phyloP scores from a whole-genome alignment of 768 basidiomycete genomes.

The Dentipellis sp. region DNA sequence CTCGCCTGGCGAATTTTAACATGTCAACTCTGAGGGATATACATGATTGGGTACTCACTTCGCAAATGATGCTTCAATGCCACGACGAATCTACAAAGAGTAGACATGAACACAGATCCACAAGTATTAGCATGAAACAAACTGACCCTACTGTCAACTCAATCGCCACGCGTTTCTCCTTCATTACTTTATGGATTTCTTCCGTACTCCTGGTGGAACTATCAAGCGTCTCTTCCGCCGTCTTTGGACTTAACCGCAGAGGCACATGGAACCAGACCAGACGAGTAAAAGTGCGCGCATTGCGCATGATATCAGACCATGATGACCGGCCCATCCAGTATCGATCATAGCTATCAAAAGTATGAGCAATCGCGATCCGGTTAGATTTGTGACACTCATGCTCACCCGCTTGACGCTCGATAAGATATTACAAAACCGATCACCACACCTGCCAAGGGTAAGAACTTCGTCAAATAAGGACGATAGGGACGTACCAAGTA shows the following conservation, averaged over 20 bases:
- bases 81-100: conserved; percentile 35
- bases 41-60: conserved; percentile 21
- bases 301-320: conserved; percentile 50
- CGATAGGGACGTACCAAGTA: conserved; percentile 35
- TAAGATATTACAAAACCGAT: conserved; percentile 50
- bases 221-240: conserved; percentile 18
- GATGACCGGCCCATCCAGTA: conserved; percentile 47
- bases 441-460: conserved; percentile 41
- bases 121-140: not conserved
- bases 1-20: conserved; percentile 30
- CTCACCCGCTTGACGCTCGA: conserved; percentile 50
- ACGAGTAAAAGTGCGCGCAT: conserved; percentile 37
- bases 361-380: not conserved
- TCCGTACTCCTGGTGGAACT: conserved; percentile 24
- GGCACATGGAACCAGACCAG: conserved; percentile 59
- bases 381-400: not conserved
- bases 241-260: conserved; percentile 33
- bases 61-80: conserved; percentile 56
- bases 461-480: not conserved
- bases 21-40: not conserved
- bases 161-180: conserved; percentile 51
- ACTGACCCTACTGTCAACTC: conserved; percentile 49
- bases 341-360: conserved; percentile 40
- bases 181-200: conserved; percentile 44
- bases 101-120: no score